phyloP scores from a whole-genome alignment of 2,329 filamentous ascomycete genomes.

The Ascochyta lentis region DNA sequence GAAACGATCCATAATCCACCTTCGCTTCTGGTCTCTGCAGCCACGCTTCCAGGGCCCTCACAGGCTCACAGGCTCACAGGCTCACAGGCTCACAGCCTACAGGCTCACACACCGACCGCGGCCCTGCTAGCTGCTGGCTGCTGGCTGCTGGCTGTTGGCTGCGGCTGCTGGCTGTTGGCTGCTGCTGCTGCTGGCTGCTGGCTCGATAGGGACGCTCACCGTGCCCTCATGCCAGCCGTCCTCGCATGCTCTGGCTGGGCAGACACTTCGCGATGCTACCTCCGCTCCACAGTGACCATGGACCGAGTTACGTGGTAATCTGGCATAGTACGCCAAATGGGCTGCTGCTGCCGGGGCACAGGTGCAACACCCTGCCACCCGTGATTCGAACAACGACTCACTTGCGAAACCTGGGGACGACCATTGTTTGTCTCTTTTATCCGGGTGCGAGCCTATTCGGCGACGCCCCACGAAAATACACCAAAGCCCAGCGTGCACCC shows the following conservation, averaged over 20 bases:
- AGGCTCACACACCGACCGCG: conserved; percentile 17
- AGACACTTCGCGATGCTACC: conserved; percentile 30
- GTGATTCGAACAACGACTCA: conserved; percentile 27
- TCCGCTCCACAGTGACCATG: conserved; percentile 27
- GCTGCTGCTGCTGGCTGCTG: neutral
- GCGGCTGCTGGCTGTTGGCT: neutral
- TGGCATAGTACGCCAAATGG: conserved; percentile 44
- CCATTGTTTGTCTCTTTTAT: conserved; percentile 44
- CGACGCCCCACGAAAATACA: conserved; percentile 39
- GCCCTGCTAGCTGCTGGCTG: conserved; percentile 1
- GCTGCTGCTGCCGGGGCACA: conserved; percentile 26
- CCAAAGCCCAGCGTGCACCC: conserved; percentile 21
- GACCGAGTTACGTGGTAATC: conserved; percentile 42
- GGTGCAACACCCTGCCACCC: conserved; percentile 36
- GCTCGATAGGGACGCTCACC: conserved; percentile 25
- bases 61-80: conserved; percentile 4
- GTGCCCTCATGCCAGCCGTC: conserved; percentile 25
- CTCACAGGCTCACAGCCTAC: neutral
- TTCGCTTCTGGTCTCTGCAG: conserved; percentile 19
- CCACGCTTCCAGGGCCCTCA: conserved; percentile 11
- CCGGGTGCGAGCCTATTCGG: conserved; percentile 42
- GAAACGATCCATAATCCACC: conserved; percentile 16
- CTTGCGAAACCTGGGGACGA: conserved; percentile 39
- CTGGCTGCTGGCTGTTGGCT: neutral
- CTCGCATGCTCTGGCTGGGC: conserved; percentile 26